These are phyloP conservation scores for Fusarium agapanthi DNA, from an alignment of 2,329 filamentous ascomycete genomes.

Conservation along the genomic window DNA sequence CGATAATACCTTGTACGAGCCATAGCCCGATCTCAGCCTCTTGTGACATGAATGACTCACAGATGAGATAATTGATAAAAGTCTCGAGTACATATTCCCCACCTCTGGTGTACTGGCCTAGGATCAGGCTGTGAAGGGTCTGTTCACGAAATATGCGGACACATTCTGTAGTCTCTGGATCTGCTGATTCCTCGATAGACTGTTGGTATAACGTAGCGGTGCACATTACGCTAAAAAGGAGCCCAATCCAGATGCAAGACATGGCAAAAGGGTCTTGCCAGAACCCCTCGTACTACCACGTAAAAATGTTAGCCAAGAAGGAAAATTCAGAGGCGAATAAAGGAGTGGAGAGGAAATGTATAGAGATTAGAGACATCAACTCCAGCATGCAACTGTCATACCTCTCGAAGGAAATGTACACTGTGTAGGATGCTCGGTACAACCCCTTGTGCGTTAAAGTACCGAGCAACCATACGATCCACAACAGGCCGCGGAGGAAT, in stretches of 20 bases:
- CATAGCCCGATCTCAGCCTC: conserved; percentile 3
- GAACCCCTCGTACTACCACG: background rate
- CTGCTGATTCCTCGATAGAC: background rate
- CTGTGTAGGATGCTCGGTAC: background rate
- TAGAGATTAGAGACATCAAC: too few species aligned
- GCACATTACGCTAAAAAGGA: background rate
- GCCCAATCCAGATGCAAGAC: background rate
- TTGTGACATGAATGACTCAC: conserved; percentile 17
- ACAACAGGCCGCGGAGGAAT: background rate
- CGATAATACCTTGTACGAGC: conserved; percentile 19
- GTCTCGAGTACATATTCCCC: conserved; percentile 24
- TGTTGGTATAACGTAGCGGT: background rate
- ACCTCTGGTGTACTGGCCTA: conserved; percentile 18
- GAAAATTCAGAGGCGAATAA: too few species aligned
- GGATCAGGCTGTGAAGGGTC: background rate
- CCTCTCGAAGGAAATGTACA: background rate
- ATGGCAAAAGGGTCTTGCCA: background rate
- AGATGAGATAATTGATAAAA: conserved; percentile 18
- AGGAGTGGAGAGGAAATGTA: too few species aligned
- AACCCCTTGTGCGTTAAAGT: background rate
- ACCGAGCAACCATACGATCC: background rate
- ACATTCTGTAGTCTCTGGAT: background rate
- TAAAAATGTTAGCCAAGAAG: too few species aligned
- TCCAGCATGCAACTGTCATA: too few species aligned
- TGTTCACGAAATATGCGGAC: background rate